Evolutionary conservation across 1,284 basidiomycete genomes (phyloP).

Genomic region (Ceratobasidium sp.): DNA sequence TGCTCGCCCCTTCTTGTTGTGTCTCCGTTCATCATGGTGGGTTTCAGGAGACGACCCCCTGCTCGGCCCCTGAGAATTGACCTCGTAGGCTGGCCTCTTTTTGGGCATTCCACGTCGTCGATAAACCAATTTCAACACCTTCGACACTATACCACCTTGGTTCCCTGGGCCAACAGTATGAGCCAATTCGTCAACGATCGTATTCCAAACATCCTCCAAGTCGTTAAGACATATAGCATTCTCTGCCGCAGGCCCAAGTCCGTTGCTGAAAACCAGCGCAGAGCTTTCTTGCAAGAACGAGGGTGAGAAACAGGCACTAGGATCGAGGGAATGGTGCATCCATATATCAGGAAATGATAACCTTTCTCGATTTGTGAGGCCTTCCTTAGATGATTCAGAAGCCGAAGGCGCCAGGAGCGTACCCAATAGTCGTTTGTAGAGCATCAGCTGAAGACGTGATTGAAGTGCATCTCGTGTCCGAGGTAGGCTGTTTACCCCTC

Average conservation of each 20-base stretch:
- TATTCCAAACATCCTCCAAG: conserved; percentile 48
- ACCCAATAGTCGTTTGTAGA: conserved; percentile 76
- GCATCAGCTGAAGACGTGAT: conserved; percentile 80
- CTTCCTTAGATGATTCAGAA: background rate
- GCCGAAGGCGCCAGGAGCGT: conserved; percentile 55
- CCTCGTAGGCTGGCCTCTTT: conserved; percentile 18
- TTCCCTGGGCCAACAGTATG: conserved; percentile 47
- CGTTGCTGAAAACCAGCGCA: conserved; percentile 48
- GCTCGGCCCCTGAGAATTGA: background rate
- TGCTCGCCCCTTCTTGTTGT: conserved; percentile 36
- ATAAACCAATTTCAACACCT: conserved; percentile 52
- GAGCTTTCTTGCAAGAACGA: conserved; percentile 24
- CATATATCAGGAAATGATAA: conserved; percentile 65
- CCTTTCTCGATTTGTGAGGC: conserved; percentile 21
- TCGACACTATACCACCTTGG: conserved; percentile 46
- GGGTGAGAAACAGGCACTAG: conserved; percentile 45
- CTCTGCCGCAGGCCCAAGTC: conserved; percentile 46
- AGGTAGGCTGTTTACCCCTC: conserved; percentile 62
- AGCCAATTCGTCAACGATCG: conserved; percentile 47
- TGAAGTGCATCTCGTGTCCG: conserved; percentile 64
- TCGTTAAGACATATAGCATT: conserved; percentile 48
- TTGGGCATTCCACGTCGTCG: conserved; percentile 45
- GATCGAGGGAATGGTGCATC: conserved; percentile 58
- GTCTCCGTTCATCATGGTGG: conserved; percentile 21
- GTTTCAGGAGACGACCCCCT: background rate